Conservation (phyloP, 805 yeast genomes). For the Yarrowia keelungensis region DNA sequence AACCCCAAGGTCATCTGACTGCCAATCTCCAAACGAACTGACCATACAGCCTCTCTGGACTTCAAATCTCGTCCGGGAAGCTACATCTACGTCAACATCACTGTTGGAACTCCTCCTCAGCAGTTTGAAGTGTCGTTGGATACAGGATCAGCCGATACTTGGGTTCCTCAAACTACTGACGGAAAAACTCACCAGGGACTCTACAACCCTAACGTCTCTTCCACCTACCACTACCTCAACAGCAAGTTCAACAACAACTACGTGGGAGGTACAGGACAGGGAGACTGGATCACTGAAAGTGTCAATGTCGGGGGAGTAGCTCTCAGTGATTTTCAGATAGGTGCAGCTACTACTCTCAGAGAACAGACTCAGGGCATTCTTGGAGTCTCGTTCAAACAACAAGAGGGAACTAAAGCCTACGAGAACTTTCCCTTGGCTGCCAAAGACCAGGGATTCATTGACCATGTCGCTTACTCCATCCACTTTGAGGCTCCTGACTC, state of each 20-base stretch:
- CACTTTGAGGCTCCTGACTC: neutral
- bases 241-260: neutral
- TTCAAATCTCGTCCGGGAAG: neutral
- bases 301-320: neutral
- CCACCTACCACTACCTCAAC: neutral
- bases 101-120: conserved; percentile 5
- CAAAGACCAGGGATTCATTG: neutral
- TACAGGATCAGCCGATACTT: neutral
- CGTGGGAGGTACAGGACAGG: neutral
- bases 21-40: neutral
- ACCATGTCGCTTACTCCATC: neutral
- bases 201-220: neutral
- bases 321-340: neutral
- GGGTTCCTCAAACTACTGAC: neutral
- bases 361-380: neutral
- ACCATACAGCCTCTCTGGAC: neutral
- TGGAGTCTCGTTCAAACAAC: neutral
- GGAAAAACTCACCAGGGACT: neutral
- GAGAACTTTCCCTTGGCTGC: conserved; percentile 1
- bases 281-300: neutral
- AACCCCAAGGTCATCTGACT: neutral
- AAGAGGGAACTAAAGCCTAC: neutral
- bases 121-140: neutral
- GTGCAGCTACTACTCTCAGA: neutral
- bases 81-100: neutral